phyloP scores from a whole-genome alignment of 768 basidiomycete species.

The Trametes meyenii region DNA sequence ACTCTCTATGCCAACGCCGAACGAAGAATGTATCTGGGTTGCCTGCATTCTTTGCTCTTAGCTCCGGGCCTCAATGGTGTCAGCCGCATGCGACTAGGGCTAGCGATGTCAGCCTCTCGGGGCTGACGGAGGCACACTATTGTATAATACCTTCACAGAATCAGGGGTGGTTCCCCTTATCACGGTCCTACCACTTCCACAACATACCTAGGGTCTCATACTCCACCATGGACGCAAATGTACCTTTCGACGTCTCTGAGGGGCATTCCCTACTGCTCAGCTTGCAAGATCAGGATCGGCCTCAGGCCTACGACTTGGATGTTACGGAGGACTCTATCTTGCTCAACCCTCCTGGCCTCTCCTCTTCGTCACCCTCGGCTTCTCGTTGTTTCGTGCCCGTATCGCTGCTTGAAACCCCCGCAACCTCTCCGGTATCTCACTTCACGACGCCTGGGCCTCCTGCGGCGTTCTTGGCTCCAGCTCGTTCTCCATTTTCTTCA shows the following conservation, averaged over 20 bases:
- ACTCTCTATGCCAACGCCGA: too few relatives aligned
- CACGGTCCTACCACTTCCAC: not conserved
- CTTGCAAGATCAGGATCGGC: not conserved
- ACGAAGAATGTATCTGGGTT: not conserved
- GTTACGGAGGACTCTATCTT: not conserved
- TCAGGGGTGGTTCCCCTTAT: not conserved
- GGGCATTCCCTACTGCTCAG: not conserved
- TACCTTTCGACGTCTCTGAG: conserved; percentile 3
- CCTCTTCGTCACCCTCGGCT: not conserved
- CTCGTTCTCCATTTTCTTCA: too few relatives aligned
- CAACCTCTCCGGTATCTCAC: not conserved
- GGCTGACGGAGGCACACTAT: not conserved
- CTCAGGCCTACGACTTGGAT: not conserved
- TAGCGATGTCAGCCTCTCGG: not conserved
- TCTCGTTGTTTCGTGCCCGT: not conserved
- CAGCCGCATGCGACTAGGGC: not conserved
- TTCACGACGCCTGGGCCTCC: not conserved
- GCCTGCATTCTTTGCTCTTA: not conserved
- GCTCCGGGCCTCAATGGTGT: not conserved
- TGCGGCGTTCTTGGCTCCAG: not conserved
- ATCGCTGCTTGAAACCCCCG: not conserved
- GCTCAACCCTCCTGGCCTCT: not conserved
- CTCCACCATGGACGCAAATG: not conserved
- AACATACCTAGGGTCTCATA: too few relatives aligned
- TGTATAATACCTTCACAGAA: not conserved